phyloP scores from a whole-genome alignment of 208 protist genomes.

The Trypanosoma theileri region DNA sequence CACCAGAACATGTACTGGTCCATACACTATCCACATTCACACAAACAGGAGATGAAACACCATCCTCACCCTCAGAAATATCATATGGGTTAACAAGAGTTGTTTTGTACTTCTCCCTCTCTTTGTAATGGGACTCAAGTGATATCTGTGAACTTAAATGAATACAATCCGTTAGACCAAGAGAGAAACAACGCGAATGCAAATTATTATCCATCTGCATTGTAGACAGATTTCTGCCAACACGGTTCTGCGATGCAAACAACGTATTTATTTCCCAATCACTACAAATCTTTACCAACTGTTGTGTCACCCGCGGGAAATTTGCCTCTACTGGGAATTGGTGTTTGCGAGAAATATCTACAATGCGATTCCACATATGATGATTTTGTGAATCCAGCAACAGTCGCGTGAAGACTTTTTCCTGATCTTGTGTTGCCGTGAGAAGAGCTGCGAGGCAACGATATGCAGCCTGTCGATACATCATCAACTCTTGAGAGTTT shows the following conservation, averaged over 20 bases:
- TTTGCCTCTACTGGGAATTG: slow-evolving; percentile 66
- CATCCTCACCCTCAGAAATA: background rate
- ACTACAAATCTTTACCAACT: slow-evolving; percentile 18
- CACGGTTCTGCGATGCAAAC: no score
- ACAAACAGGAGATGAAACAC: background rate
- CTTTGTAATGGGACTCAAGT: no score
- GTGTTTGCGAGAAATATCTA: slow-evolving; percentile 32
- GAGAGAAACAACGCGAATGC: no score
- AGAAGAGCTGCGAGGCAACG: slow-evolving; percentile 69
- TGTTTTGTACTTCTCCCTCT: no score
- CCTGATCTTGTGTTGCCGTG: slow-evolving; percentile 73
- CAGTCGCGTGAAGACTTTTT: slow-evolving; percentile 76
- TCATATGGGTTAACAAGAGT: no score
- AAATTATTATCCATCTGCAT: no score
- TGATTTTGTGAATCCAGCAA: slow-evolving; percentile 56
- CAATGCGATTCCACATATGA: slow-evolving; percentile 70
- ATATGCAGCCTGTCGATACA: slow-evolving; percentile 67
- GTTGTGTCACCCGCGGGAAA: slow-evolving; percentile 34
- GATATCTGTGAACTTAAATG: no score
- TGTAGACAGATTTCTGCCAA: no score
- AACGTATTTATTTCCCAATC: slow-evolving; percentile 31
- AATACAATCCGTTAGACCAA: no score
- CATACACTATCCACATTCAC: slow-evolving; percentile 37
- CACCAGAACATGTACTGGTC: slow-evolving; percentile 37
- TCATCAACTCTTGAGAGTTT: slow-evolving; percentile 17